Evolutionary conservation across 2,329 filamentous ascomycete genomes (phyloP), one percentile per base, ranked within the genome.

Genomic region (Trichoderma koningii): DNA sequence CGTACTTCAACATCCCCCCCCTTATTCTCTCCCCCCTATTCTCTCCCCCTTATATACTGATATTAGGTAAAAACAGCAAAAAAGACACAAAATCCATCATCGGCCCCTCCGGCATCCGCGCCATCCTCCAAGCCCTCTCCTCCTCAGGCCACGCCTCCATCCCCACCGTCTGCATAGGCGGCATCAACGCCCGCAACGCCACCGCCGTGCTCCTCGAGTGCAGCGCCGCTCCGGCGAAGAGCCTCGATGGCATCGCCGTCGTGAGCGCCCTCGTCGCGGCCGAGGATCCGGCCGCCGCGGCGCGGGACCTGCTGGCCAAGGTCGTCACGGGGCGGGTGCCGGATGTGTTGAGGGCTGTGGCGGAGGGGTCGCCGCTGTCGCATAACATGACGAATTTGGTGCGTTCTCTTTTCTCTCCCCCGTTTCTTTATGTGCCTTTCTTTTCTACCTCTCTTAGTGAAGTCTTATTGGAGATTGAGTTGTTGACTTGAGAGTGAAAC

Each of bases 371-470:
- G 64, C 93, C 93, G 0, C 82, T 98, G 23, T 90, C 90, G 57
- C 94, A 98, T 78, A 97, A 97, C 78, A 98, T 98, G 92, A 98
- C 95, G 61, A 98, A 98, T 75, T 83, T 93, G 60, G 94, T 81
- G 68, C 57, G 73, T 65, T 14, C 41, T 21, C 14, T 23, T 52
- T 44, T 50, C 17, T n/a, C 23, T 42, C 9, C 17, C 30, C 30
- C 30, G 9, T 30, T 14, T 45, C 17, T n/a, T 26, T 47, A 26
- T 50, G 7, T 41, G 4, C 2, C 42, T n/a, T 45, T 45, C n/a
- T 45, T 45, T 10, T n/a, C n/a, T 2, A n/a, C 7, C 7, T 19
- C 1, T 42, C 6, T 45, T n/a, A 1, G 10, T 45, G 30, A 7
- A 5, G 7, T 44, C 42, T 44, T 44, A 1, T 42, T n/a, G 28